Evolutionary conservation across 768 basidiomycete genomes (phyloP), one percentile per base, ranked within the genome.

Genomic region (Lentinula edodes): DNA sequence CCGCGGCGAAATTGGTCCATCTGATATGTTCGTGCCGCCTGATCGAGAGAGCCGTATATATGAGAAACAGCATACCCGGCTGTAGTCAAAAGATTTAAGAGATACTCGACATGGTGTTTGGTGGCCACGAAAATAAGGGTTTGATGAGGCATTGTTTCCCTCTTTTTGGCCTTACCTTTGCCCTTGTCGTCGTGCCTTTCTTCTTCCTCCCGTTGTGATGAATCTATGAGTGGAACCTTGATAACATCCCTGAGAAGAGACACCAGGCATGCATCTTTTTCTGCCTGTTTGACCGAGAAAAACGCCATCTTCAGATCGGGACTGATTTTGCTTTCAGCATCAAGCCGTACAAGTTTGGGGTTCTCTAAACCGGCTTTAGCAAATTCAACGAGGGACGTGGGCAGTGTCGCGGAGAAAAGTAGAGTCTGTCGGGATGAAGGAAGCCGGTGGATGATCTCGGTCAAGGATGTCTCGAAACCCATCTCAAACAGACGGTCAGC

Each of bases 401-500:
- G 97, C 4, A 99, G 80, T 0, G 97, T 99, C 1, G 97, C 97
- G 0, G 95, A 98, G 73, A 98, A 98, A 5, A 99, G 83, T 43
- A 98, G 82, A 2, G 94, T 96, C 74, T 98, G 97, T 36, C 97
- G 87, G 13, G 86, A 83, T 0, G 86, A 62, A 12, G 95, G 95
- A 56, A 99, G 85, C 36, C 95, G 92, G 66, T 89, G 83, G 13
- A 99, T 78, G 66, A 98, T 95, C 74, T 98, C 96, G 58, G 87
- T 89, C 39, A 99, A 82, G 54, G 95, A 90, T 2, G 88, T 86
- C 67, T 93, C 91, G 73, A 99, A 99, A 34, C 97, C 97, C 87
- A 98, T 92, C 71, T 99, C 97, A 73, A 99, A 99, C 10, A 99
- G 84, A 38, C 97, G 89, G 73, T 99, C 97, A 0, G 97, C 97